A percentile compares a stretch with the other conserved stretches of the same genome.
These are phyloP conservation scores for Trapa incisa DNA, from an alignment of 345 rosid genomes.

Conservation along the genomic window DNA sequence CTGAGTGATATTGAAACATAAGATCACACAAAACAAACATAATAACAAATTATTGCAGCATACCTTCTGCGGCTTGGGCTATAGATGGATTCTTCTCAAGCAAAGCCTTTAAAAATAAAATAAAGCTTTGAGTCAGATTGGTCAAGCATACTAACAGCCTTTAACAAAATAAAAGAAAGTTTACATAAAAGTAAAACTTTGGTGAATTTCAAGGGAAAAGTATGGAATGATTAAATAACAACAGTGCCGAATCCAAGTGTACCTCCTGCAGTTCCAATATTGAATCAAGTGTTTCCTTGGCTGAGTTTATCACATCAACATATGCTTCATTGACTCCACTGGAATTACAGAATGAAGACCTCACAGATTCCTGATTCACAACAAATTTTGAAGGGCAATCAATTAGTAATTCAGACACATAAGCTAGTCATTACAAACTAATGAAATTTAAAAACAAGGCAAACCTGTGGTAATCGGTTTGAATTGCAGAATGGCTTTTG, in stretches of 20 bases:
- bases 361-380: constrained; percentile 41
- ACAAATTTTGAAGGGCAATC: background rate
- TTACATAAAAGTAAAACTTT: background rate
- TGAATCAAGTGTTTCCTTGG: constrained; percentile 67
- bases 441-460: constrained; percentile 5
- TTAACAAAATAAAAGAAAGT: background rate
- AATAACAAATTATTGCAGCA: background rate
- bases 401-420: background rate
- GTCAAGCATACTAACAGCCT: background rate
- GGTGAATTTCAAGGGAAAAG: background rate
- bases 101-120: constrained; percentile 40
- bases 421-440: background rate
- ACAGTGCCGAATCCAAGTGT: constrained; percentile 7
- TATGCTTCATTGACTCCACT: constrained; percentile 49
- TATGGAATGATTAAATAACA: background rate
- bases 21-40: background rate
- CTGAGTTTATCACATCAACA: constrained; percentile 43
- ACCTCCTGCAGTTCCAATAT: constrained; percentile 71
- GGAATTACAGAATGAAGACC: constrained; percentile 48
- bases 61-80: constrained; percentile 54
- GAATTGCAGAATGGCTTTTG: constrained; percentile 69
- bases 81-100: constrained; percentile 61
- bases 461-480: constrained; percentile 74
- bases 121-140: background rate
- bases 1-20: background rate